Conservation (phyloP, 148 eudicot genomes). For the Fagopyrum homotropicum region DNA sequence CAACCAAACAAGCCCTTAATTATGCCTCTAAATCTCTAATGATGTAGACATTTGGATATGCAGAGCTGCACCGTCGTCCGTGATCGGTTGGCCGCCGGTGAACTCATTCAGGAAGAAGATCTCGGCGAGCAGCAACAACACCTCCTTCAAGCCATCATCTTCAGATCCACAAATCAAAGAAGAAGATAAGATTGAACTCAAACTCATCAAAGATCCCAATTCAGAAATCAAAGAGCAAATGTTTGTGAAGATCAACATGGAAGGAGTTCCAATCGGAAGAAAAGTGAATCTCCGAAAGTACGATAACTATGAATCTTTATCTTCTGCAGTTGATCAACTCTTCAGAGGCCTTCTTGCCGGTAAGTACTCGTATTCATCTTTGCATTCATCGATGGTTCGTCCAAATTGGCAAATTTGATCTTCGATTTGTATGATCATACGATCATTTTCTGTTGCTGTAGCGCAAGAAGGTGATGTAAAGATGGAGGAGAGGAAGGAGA, state of each 20-base stretch:
- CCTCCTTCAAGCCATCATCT: not conserved
- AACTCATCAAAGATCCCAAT: not conserved
- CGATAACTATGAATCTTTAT: slow-evolving; percentile 66
- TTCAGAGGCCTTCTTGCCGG: slow-evolving; percentile 93
- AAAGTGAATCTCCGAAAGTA: slow-evolving; percentile 74
- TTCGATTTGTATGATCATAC: not conserved
- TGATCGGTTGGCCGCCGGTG: slow-evolving; percentile 7
- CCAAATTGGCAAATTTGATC: slow-evolving; percentile 16
- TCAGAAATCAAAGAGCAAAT: not conserved
- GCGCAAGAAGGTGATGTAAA: slow-evolving; percentile 25
- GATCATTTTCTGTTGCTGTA: not conserved
- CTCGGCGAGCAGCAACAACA: not conserved
- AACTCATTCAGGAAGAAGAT: slow-evolving; percentile 7
- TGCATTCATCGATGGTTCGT: slow-evolving; percentile 34
- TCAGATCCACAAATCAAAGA: not conserved
- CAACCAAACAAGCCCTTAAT: not conserved
- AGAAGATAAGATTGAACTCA: not conserved
- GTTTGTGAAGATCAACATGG: slow-evolving; percentile 98
- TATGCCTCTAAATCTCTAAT: not conserved
- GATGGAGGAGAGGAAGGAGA: slow-evolving; percentile 37
- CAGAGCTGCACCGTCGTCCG: not conserved
- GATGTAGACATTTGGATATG: not conserved
- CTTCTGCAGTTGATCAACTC: slow-evolving; percentile 72
- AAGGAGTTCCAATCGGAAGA: slow-evolving; percentile 92
- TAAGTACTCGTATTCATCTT: slow-evolving; percentile 5